A percentile compares a stretch with the other conserved stretches of the same genome.
These are phyloP conservation scores for Cercophora newfieldiana DNA, from an alignment of 495 filamentous ascomycete species.

Conservation along the genomic window DNA sequence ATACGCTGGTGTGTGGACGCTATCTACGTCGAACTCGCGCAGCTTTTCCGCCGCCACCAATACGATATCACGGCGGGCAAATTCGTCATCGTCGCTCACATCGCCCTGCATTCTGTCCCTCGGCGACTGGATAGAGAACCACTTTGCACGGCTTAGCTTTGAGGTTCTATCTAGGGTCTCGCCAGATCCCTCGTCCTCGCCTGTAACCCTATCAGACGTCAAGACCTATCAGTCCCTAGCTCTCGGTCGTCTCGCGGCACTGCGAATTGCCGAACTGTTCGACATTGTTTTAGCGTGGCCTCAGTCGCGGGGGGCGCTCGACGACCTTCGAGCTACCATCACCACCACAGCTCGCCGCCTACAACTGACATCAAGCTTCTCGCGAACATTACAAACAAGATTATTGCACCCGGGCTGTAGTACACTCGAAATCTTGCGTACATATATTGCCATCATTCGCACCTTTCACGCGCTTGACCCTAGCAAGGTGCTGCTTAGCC, in stretches of 20 bases:
- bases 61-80: slow-evolving; percentile 21
- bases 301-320: slow-evolving; percentile 72
- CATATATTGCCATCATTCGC: slow-evolving; percentile 91
- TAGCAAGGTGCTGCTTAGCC: slow-evolving; percentile 85
- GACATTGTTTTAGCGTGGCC: slow-evolving; percentile 88
- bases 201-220: slow-evolving; percentile 59
- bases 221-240: slow-evolving; percentile 82
- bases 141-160: slow-evolving; percentile 64
- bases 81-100: slow-evolving; percentile 41
- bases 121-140: slow-evolving; percentile 69
- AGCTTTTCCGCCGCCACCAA: slow-evolving; percentile 22
- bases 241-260: slow-evolving; percentile 71
- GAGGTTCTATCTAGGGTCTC: slow-evolving; percentile 55
- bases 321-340: slow-evolving; percentile 64
- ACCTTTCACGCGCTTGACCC: slow-evolving; percentile 87
- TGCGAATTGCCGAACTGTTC: slow-evolving; percentile 82
- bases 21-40: slow-evolving; percentile 6
- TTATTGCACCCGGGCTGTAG: slow-evolving; percentile 86
- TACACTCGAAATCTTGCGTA: slow-evolving; percentile 81
- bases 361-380: slow-evolving; percentile 72
- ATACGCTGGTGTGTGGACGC: slow-evolving; percentile 60
- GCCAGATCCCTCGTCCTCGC: slow-evolving; percentile 23
- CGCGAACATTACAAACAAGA: slow-evolving; percentile 63
- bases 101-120: slow-evolving; percentile 59
- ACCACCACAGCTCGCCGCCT: slow-evolving; percentile 56